phyloP scores from a whole-genome alignment of 1,139 yeast species.

The Yarrowia galli region DNA sequence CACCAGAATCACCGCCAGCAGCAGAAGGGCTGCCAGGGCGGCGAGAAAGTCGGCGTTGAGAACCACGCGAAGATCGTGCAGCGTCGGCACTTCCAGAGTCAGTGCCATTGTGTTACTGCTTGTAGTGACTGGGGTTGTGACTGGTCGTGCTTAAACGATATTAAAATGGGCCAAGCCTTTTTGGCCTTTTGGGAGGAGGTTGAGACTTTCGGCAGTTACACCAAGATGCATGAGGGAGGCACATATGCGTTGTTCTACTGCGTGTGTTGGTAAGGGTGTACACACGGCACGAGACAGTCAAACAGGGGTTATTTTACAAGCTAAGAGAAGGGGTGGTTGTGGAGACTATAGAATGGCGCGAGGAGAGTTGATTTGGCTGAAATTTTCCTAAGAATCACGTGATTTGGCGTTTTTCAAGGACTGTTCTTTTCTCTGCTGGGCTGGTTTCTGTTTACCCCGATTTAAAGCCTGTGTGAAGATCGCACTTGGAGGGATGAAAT shows the following conservation, averaged over 20 bases:
- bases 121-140: not conserved
- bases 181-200: not conserved
- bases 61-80: conserved; percentile 19
- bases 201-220: not conserved
- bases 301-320: too few relatives aligned
- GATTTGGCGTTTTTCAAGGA: too few relatives aligned
- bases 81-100: conserved; percentile 19
- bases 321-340: too few relatives aligned
- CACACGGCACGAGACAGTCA: too few relatives aligned
- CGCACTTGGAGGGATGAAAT: too few relatives aligned
- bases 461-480: not conserved
- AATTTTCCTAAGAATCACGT: too few relatives aligned
- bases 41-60: conserved; percentile 32
- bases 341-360: too few relatives aligned
- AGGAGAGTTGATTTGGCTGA: too few relatives aligned
- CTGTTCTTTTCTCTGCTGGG: not conserved
- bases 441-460: not conserved
- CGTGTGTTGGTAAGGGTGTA: too few relatives aligned
- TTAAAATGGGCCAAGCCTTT: not conserved
- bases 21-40: conserved; percentile 37
- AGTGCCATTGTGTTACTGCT: not conserved
- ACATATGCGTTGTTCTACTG: too few relatives aligned
- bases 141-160: not conserved
- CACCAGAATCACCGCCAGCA: conserved; percentile 39
- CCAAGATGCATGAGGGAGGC: too few relatives aligned